Percentiles rank a stretch among this genome's conserved stretches.
Conservation (phyloP, 2,329 filamentous ascomycete species). For the Diaporthe ilicicola region DNA sequence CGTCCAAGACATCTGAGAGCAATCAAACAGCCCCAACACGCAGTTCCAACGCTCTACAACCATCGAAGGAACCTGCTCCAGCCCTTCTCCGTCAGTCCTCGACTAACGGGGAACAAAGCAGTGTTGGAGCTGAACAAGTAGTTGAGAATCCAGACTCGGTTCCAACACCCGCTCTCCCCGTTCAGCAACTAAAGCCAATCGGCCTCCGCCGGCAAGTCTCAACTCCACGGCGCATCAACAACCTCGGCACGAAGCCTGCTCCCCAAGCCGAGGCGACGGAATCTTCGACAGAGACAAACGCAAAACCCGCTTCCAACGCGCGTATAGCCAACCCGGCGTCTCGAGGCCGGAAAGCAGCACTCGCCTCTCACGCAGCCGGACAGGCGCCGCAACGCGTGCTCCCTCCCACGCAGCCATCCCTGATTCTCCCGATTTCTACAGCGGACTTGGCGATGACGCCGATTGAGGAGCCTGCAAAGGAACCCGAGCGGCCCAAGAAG, state of each 20-base stretch:
- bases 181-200: not conserved
- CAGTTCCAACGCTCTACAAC: not conserved
- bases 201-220: constrained; percentile 17
- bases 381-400: constrained; percentile 54
- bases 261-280: not conserved
- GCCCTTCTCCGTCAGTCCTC: not conserved
- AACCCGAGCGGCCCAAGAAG: constrained; percentile 37
- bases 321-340: constrained; percentile 57
- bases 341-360: constrained; percentile 61
- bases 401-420: constrained; percentile 39
- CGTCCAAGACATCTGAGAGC: not conserved
- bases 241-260: not conserved
- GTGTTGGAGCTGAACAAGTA: too few relatives aligned
- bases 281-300: not conserved
- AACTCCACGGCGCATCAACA: constrained; percentile 23
- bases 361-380: constrained; percentile 60
- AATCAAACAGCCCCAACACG: not conserved
- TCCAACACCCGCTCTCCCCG: not conserved
- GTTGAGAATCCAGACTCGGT: not conserved
- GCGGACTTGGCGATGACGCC: constrained; percentile 36
- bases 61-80: too few relatives aligned
- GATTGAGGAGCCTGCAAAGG: constrained; percentile 13
- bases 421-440: constrained; percentile 26
- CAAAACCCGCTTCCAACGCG: constrained; percentile 6
- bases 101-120: not conserved